Evolutionary conservation across 2,329 filamentous ascomycete species (phyloP).

Genomic region (Nectriaceae sp.): DNA sequence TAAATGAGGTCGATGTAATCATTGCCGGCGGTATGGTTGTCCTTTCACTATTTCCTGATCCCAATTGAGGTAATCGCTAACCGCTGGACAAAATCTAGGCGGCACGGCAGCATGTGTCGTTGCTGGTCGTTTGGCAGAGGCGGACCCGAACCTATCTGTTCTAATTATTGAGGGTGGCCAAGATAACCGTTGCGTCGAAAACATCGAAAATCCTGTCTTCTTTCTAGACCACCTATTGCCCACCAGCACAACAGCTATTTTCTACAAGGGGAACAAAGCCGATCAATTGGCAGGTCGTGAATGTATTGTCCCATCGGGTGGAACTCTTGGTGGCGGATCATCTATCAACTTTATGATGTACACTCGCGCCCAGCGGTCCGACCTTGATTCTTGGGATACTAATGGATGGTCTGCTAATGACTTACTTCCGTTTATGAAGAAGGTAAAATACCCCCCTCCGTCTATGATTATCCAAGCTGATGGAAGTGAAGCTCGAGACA

Average conservation of each 20-base stretch:
- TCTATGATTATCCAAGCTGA: slow-evolving; percentile 3
- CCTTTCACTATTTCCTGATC: not conserved
- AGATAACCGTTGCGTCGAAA: slow-evolving; percentile 29
- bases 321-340: slow-evolving; percentile 33
- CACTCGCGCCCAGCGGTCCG: slow-evolving; percentile 32
- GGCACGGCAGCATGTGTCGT: slow-evolving; percentile 35
- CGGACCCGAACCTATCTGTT: slow-evolving; percentile 30
- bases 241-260: slow-evolving; percentile 23
- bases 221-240: slow-evolving; percentile 26
- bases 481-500: slow-evolving; percentile 49
- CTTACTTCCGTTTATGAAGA: slow-evolving; percentile 34
- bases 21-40: slow-evolving; percentile 19
- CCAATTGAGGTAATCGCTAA: not conserved
- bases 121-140: slow-evolving; percentile 31
- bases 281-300: slow-evolving; percentile 24
- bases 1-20: slow-evolving; percentile 22
- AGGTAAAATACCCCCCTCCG: slow-evolving; percentile 14
- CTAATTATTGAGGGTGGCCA: slow-evolving; percentile 34
- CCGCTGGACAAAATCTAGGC: slow-evolving; percentile 17
- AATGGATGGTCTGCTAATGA: slow-evolving; percentile 36
- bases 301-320: slow-evolving; percentile 29
- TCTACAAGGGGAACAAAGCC: slow-evolving; percentile 29
- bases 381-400: slow-evolving; percentile 37
- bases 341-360: slow-evolving; percentile 37
- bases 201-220: slow-evolving; percentile 30